Evolutionary conservation across 1,139 yeast species (phyloP).

Genomic region (Yamadazyma spencermartinsiae): DNA sequence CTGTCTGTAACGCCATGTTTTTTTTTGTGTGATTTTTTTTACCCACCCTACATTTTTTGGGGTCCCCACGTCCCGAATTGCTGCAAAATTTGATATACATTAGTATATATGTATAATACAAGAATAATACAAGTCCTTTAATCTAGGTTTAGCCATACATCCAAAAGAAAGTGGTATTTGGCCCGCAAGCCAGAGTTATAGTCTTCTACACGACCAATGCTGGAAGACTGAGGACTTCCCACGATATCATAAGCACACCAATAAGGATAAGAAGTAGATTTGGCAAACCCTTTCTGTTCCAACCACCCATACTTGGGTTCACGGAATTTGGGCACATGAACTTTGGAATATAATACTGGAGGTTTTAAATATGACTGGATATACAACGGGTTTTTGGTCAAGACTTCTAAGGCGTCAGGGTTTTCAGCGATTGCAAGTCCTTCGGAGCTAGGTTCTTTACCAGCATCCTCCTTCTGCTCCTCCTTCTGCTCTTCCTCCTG

Average conservation of each 20-base stretch:
- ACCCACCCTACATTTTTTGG: not conserved
- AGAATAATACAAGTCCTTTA: constrained; percentile 3
- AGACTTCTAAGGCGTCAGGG: constrained; percentile 6
- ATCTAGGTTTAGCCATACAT: constrained; percentile 21
- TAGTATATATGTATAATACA: not conserved
- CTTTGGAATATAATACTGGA: constrained; percentile 18
- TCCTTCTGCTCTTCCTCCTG: constrained; percentile 3
- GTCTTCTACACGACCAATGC: constrained; percentile 19
- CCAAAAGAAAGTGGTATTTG: constrained; percentile 17
- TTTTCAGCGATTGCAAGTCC: not conserved
- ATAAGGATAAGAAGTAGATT: constrained; percentile 21
- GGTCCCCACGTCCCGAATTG: not conserved
- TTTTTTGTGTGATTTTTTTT: constrained; percentile 23
- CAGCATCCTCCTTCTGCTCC: not conserved
- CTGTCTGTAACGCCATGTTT: constrained; percentile 73
- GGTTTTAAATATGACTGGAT: constrained; percentile 26
- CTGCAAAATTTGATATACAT: not conserved
- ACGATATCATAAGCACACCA: constrained; percentile 41
- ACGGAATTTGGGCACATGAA: constrained; percentile 15
- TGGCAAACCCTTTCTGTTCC: constrained; percentile 17
- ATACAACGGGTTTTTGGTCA: constrained; percentile 21
- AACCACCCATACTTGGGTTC: constrained; percentile 26
- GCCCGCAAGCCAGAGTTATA: constrained; percentile 14
- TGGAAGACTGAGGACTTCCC: constrained; percentile 23
- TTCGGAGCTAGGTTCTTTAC: not conserved